Conservation (phyloP, 2,329 filamentous ascomycete genomes). For the Fusarium haematococcum region DNA sequence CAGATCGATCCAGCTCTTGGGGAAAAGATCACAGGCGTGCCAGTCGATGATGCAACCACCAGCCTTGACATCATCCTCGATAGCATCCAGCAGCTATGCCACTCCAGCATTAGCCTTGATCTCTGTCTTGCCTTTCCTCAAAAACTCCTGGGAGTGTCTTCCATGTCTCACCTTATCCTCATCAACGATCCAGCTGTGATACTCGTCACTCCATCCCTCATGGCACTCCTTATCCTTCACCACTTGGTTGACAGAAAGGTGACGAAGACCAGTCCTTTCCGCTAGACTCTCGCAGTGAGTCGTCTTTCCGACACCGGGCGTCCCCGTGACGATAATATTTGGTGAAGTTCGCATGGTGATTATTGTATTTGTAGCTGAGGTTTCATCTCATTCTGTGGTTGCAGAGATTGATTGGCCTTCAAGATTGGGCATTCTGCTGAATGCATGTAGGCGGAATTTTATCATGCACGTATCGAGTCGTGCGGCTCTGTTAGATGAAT, state of each 20-base stretch:
- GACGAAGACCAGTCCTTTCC: slow-evolving; percentile 79
- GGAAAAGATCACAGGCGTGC: slow-evolving; percentile 97
- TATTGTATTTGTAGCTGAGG: slow-evolving; percentile 4
- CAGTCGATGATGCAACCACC: slow-evolving; percentile 95
- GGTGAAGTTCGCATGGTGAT: slow-evolving; percentile 67
- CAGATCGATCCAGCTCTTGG: slow-evolving; percentile 92
- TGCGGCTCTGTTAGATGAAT: slow-evolving; percentile 24
- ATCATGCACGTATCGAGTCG: slow-evolving; percentile 37
- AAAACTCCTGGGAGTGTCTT: not conserved
- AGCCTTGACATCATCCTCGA: slow-evolving; percentile 82
- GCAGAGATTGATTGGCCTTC: slow-evolving; percentile 40
- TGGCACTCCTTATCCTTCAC: slow-evolving; percentile 91
- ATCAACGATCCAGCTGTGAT: slow-evolving; percentile 91
- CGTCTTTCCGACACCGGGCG: slow-evolving; percentile 95
- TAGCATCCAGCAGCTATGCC: slow-evolving; percentile 81
- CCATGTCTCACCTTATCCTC: slow-evolving; percentile 82
- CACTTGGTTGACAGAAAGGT: slow-evolving; percentile 89
- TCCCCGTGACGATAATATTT: slow-evolving; percentile 96
- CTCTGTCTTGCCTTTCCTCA: not conserved
- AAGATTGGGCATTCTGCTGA: slow-evolving; percentile 12
- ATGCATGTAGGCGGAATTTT: slow-evolving; percentile 13
- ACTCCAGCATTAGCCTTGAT: slow-evolving; percentile 13
- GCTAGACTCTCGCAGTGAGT: slow-evolving; percentile 89
- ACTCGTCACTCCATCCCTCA: slow-evolving; percentile 88
- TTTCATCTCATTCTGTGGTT: slow-evolving; percentile 13